Base-by-base conservation (phyloP, 768 basidiomycete genomes). In the Glaciozyma martinii region DNA sequence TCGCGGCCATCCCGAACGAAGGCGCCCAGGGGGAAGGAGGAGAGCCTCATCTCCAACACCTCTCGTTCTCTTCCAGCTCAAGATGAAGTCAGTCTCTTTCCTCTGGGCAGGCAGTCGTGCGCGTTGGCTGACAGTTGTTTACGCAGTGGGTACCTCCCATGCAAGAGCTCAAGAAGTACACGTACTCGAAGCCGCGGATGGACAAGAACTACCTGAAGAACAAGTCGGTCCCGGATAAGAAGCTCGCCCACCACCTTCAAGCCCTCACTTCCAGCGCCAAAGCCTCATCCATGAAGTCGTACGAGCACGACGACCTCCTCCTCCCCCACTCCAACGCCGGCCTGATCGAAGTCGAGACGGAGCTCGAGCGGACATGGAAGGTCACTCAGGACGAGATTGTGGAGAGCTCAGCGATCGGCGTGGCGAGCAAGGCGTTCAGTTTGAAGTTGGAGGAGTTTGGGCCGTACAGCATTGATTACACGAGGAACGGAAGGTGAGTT, bases 291-390 rank as follows among this genome's bases (percentile, higher is more conserved):
- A n/a, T 42, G 12, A 52, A 61, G 8, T 52, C 66, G 9, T 58
- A 54, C 37, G 73, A 74, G 59, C 71, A 72, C 59, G 71, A 74
- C 60, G 70, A 75, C 44, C 62, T 86, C 58, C 78, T 88, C 71
- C 79, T 89, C n/a, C 76, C 85, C 62, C 78, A 81, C 52, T 86
- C 84, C 46, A 88, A 89, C 16, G 80, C 78, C 1, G 93, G 93
- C 1, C 77, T 80, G 61, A 84, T 97, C 63, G 82, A 87, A 74
- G 82, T 82, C 25, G 90, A 93, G 71, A 83, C 81, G 3, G 84
- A 83, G 60, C 80, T 97, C 77, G 95, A 98, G 74, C 77, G 83
- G 74, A 97, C 94, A 10, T 98, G 91, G 92, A 81, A 89, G 63
- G 81, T 91, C 12, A 80, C 82, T 0, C 95, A 98, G 78, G 79